Percentiles rank a stretch among this genome's conserved stretches.
Evolutionary conservation across 176 grass and related monocot genomes (phyloP).

Genomic region (Bolboschoenus planiculmis): DNA sequence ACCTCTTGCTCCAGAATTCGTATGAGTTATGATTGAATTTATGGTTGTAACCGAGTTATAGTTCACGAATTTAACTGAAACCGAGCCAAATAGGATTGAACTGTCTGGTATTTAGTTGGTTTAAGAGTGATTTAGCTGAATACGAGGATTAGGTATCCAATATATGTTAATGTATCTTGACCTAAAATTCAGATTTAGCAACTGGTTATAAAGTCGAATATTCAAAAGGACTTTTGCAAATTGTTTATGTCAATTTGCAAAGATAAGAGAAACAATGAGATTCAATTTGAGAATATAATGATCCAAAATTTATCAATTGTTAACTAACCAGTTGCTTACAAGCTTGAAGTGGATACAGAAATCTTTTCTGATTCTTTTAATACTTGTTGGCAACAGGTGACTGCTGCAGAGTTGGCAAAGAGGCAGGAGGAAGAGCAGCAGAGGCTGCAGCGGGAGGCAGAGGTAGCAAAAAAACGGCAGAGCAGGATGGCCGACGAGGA

Average conservation of each 20-base stretch:
- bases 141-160: neutral
- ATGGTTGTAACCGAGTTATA: neutral
- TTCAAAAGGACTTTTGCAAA: too few species aligned
- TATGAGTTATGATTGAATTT: neutral
- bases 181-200: neutral
- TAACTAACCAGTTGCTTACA: neutral
- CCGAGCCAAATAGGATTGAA: neutral
- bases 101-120: neutral
- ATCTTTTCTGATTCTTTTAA: neutral
- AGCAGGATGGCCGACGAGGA: constrained; percentile 68
- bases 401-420: constrained; percentile 68
- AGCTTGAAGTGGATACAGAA: neutral
- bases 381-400: constrained; percentile 30
- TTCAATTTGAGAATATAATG: neutral
- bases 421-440: constrained; percentile 69
- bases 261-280: neutral
- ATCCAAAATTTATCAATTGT: neutral
- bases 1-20: neutral
- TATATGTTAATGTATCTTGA: neutral
- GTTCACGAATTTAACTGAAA: neutral
- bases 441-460: constrained; percentile 53
- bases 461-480: constrained; percentile 67
- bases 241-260: neutral
- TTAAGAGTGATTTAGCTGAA: neutral
- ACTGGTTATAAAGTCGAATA: neutral